Conservation (phyloP, 345 rosid genomes). For the Pseudoturritis turrita region DNA sequence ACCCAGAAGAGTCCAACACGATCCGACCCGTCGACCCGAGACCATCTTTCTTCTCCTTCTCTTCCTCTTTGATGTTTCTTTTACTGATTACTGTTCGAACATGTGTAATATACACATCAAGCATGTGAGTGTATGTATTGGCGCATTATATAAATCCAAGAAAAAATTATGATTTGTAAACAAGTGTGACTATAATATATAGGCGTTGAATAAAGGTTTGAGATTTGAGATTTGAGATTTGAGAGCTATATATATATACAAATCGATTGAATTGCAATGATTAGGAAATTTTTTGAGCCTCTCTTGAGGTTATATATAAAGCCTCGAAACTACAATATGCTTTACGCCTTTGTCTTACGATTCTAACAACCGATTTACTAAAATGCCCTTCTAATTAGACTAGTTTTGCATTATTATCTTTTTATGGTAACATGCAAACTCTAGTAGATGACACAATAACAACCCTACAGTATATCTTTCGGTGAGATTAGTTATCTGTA, state of each 20-base stretch:
- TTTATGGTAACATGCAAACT: no score
- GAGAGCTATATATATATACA: background rate
- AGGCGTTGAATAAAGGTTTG: conserved; percentile 6
- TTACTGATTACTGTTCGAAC: background rate
- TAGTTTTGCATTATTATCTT: no score
- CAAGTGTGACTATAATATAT: background rate
- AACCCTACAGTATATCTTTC: no score
- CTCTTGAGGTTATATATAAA: conserved; percentile 2
- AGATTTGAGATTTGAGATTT: conserved; percentile 14
- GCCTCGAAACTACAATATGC: background rate
- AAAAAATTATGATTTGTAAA: background rate
- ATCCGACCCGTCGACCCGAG: background rate
- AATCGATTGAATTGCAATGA: conserved; percentile 4
- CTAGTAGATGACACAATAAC: no score
- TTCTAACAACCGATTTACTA: background rate
- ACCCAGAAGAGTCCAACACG: conserved; percentile 16
- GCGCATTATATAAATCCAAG: conserved; percentile 16
- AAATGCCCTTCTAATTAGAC: conserved; percentile 6
- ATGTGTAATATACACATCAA: conserved; percentile 14
- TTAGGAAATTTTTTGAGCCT: background rate
- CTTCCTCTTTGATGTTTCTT: background rate
- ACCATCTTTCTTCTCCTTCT: conserved; percentile 13
- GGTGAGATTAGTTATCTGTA: no score
- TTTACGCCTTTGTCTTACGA: conserved; percentile 15
- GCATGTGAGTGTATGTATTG: conserved; percentile 20